Evolutionary conservation across 2,329 filamentous ascomycete genomes (phyloP).

Genomic region (Penicillium psychrosexuale): DNA sequence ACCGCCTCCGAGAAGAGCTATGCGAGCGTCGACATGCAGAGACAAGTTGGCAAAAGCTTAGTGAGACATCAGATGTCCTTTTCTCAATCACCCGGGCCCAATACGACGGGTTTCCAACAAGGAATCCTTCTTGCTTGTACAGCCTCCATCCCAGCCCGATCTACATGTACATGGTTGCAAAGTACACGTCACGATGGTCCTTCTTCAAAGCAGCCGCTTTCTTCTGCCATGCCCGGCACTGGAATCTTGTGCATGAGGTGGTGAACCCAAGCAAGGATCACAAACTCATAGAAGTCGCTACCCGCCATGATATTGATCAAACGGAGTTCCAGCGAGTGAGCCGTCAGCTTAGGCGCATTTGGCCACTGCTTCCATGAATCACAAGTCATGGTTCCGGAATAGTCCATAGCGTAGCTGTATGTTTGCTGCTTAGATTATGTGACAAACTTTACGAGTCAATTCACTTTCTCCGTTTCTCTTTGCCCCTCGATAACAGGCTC

Average conservation of each 20-base stretch:
- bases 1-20: conserved; percentile 42
- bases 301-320: conserved; percentile 39
- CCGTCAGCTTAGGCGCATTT: conserved; percentile 29
- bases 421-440: neutral
- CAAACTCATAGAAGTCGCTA: conserved; percentile 37
- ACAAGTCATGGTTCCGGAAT: neutral
- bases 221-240: conserved; percentile 27
- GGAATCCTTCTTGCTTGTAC: conserved; percentile 26
- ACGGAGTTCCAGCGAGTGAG: conserved; percentile 31
- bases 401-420: neutral
- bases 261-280: conserved; percentile 44
- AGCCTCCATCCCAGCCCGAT: conserved; percentile 23
- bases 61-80: conserved; percentile 47
- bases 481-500: neutral
- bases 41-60: conserved; percentile 35
- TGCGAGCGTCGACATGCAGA: conserved; percentile 34
- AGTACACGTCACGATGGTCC: conserved; percentile 43
- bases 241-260: conserved; percentile 40
- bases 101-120: conserved; percentile 39
- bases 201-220: conserved; percentile 42
- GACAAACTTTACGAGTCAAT: neutral
- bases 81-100: conserved; percentile 42
- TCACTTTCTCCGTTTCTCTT: neutral
- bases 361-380: conserved; percentile 36
- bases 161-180: conserved; percentile 46